Evolutionary conservation across 2,329 filamentous ascomycete species (phyloP), one percentile per base, ranked within the genome.

Genomic region (Stachybotrys elegans): DNA sequence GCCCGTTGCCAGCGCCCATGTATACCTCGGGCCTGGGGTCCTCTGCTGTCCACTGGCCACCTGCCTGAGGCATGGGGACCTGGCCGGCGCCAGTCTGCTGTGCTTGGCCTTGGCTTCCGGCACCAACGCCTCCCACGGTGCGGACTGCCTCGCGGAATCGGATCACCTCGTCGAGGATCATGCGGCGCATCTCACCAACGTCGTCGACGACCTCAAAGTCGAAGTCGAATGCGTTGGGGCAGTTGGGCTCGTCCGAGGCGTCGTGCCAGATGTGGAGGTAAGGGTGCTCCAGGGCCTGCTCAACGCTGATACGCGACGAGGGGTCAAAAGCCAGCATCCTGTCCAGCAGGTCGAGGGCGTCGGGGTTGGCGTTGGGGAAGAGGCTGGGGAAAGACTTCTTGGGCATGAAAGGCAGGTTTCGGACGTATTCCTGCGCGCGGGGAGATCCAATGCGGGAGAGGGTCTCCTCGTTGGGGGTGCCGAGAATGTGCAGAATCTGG

Each of bases 201-300:
- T 97, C 93, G 43, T 98, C 92, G 31, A 96, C 82, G n/a, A 95
- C 84, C 66, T 98, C 93, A 60, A 98, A 98, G 64, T 92, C 86
- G 72, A 98, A 98, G 74, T 98, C 91, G 70, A 98, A 98, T 16
- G 89, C 91, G 14, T 86, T 88, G 0, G 91, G 91, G 72, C 92
- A 97, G 52, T 84, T 81, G 17, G 93, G 93, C 73, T 98, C 93
- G 68, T 98, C 93, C 4, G 87, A 91, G 42, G 91, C 88, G 57
- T 98, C 93, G 72, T 98, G 93, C 93, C 93, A 97, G 71, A 98
- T 96, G 61, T 92, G 82, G 44, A 98, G 79, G 70, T 98, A 98
- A 25, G 86, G 86, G 73, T 98, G 93, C 73, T 97, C 91, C 46
- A 98, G 83, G 16, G 93, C 93, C 60, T 92, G 82, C 69, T 98